Evolutionary conservation across 2,329 filamentous ascomycete genomes (phyloP), one percentile per base, ranked within the genome.

Genomic region (Hortaea sp.): DNA sequence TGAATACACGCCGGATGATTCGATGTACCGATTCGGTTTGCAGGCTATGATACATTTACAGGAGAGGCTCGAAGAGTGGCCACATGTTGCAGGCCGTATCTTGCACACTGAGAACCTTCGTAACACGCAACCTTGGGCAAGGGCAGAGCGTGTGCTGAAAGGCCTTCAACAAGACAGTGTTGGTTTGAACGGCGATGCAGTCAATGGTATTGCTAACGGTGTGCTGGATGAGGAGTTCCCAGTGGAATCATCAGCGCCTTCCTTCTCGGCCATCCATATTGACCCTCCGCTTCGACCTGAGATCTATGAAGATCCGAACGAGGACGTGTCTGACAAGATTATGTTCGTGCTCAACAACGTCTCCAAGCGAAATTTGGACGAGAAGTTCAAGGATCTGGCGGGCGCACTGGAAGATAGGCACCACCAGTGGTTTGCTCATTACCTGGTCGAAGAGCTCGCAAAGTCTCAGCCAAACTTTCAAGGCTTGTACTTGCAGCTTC

Each of bases 391-490:
- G 44, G 88, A 95, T 55, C 77, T 98, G 34, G 82, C 80, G 42
- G 82, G 87, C 35, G 80, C 85, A 39, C 70, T 98, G 41, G 81
- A 88, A 43, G 79, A 84, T 44, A 81, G 82, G 55, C 84, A 95
- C 63, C 85, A 94, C 59, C 88, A 94, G 61, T 98, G 92, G 92
- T 98, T 98, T 61, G 92, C 94, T 5, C 82, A 82, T 41, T 94
- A 97, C 60, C 74, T 98, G 7, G 92, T 98, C 2, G 90, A 95
- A 61, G 87, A 95, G 63, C 87, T 94, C 40, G 94, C 90, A 30
- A 97, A 95, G 67, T 83, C 95, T 73, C 90, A 98, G 63, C 89
- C 90, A 5, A 98, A 98, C 65, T 97, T 94, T 61, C 92, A 98
- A 57, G 78, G 85, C 49, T 79, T 98, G 20, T 98, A 98, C 63